Percentiles rank a stretch among this genome's conserved stretches.
Conservation (phyloP, 2,329 filamentous ascomycete genomes). For the Colletotrichum sp. region DNA sequence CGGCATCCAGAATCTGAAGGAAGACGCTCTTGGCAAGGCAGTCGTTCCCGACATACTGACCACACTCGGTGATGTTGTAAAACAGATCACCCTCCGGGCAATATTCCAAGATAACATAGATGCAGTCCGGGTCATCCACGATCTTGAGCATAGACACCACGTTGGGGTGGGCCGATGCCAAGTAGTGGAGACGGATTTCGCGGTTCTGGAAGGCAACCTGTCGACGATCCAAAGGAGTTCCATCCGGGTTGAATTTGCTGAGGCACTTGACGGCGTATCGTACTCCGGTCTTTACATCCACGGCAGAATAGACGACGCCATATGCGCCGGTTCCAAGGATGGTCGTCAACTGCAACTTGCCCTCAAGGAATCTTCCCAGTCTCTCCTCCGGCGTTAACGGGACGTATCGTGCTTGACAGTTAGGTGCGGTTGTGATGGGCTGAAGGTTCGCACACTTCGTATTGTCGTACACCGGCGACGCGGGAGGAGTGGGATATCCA, state of each 20-base stretch:
- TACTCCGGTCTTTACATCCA: slow-evolving; percentile 80
- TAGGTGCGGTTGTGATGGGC: slow-evolving; percentile 35
- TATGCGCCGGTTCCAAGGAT: slow-evolving; percentile 95
- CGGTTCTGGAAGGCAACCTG: slow-evolving; percentile 90
- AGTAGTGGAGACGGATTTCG: slow-evolving; percentile 90
- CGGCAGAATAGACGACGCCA: slow-evolving; percentile 90
- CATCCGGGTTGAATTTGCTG: slow-evolving; percentile 82
- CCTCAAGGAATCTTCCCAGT: slow-evolving; percentile 82
- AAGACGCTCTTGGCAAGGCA: slow-evolving; percentile 85
- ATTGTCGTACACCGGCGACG: slow-evolving; percentile 59
- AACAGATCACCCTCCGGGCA: slow-evolving; percentile 97
- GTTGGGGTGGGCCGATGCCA: slow-evolving; percentile 87
- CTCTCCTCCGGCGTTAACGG: slow-evolving; percentile 80
- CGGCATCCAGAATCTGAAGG: slow-evolving; percentile 94
- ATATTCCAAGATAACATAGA: slow-evolving; percentile 95
- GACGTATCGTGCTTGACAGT: slow-evolving; percentile 51
- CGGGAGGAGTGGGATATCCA: slow-evolving; percentile 63
- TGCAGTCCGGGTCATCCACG: slow-evolving; percentile 89
- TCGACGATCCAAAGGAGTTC: slow-evolving; percentile 76
- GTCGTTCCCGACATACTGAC: slow-evolving; percentile 93
- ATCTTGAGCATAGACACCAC: slow-evolving; percentile 95
- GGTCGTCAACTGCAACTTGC: slow-evolving; percentile 80
- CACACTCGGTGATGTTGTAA: slow-evolving; percentile 94
- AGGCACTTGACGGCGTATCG: slow-evolving; percentile 96
- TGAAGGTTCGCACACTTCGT: slow-evolving; percentile 48